These are phyloP conservation scores for Acanthamoeba triangularis DNA, from an alignment of 208 protist genomes.

Conservation along the genomic window DNA sequence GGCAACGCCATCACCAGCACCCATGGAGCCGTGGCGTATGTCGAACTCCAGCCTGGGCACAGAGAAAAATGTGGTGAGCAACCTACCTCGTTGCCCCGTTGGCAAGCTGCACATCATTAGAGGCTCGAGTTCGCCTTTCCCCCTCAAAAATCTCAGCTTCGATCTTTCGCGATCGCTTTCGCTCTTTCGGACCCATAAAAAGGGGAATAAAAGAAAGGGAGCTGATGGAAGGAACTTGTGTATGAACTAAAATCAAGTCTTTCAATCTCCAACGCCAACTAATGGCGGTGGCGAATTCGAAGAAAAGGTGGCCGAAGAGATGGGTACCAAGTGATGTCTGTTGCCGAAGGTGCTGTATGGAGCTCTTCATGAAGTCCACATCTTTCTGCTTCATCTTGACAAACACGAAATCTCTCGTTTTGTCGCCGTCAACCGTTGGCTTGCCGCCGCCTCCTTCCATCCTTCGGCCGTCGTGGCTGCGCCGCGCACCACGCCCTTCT, in stretches of 20 bases:
- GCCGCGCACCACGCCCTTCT: not conserved
- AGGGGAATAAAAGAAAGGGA: too few species aligned
- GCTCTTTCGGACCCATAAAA: not conserved
- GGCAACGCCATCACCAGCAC: constrained; percentile 44
- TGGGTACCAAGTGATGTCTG: not conserved
- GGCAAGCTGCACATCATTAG: too few species aligned
- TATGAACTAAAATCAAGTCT: too few species aligned
- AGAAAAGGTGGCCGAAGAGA: not conserved
- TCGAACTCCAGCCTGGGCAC: not conserved
- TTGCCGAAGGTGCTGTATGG: not conserved
- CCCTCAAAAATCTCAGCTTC: not conserved
- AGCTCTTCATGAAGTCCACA: constrained; percentile 7
- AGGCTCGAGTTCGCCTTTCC: too few species aligned
- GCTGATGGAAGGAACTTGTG: too few species aligned
- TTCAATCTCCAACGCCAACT: too few species aligned
- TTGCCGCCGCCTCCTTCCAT: not conserved
- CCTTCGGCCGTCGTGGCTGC: not conserved
- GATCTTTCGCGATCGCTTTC: not conserved
- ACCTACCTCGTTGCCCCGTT: not conserved
- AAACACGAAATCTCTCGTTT: constrained; percentile 25
- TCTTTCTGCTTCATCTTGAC: constrained; percentile 38
- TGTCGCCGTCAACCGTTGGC: not conserved
- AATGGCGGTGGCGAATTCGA: not conserved
- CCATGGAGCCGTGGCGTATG: constrained; percentile 39
- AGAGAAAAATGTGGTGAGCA: not conserved